These are phyloP conservation scores for Myochromella boudieri DNA, from an alignment of 768 basidiomycete species.

Conservation along the genomic window DNA sequence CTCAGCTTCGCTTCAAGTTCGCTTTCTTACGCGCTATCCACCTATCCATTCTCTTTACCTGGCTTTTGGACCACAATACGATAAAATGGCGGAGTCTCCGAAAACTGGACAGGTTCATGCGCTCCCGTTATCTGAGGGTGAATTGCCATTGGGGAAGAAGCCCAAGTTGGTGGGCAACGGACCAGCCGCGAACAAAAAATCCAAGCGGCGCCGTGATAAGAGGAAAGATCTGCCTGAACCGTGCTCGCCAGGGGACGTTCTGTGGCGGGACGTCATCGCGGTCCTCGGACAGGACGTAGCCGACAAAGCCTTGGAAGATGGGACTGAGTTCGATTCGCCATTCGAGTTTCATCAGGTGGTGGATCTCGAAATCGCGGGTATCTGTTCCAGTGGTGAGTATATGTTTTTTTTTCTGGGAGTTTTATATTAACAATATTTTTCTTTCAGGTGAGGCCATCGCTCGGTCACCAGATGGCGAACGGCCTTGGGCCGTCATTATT, in stretches of 20 bases:
- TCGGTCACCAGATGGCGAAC: constrained; percentile 39
- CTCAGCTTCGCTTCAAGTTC: no score
- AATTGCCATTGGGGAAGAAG: constrained; percentile 28
- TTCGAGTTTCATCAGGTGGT: constrained; percentile 61
- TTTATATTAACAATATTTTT: not conserved
- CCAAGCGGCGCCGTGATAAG: constrained; percentile 34
- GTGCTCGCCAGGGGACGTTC: constrained; percentile 72
- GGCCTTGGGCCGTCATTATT: constrained; percentile 79
- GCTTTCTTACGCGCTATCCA: no score
- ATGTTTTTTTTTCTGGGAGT: not conserved
- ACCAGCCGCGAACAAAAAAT: constrained; percentile 24
- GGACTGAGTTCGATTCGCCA: constrained; percentile 57
- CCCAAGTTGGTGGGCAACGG: constrained; percentile 18
- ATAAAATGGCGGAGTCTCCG: constrained; percentile 15
- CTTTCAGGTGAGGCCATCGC: constrained; percentile 67
- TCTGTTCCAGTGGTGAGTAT: constrained; percentile 62
- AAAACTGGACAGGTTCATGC: constrained; percentile 20
- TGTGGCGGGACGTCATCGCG: constrained; percentile 66
- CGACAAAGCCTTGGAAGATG: constrained; percentile 44
- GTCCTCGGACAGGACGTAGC: constrained; percentile 65
- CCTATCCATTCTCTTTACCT: not conserved
- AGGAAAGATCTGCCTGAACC: constrained; percentile 51
- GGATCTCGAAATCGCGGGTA: constrained; percentile 59
- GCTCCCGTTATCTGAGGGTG: constrained; percentile 18
- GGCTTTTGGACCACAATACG: no score